These are phyloP conservation scores for Hirsutella rhossiliensis DNA, from an alignment of 2,329 filamentous ascomycete genomes.

Conservation along the genomic window DNA sequence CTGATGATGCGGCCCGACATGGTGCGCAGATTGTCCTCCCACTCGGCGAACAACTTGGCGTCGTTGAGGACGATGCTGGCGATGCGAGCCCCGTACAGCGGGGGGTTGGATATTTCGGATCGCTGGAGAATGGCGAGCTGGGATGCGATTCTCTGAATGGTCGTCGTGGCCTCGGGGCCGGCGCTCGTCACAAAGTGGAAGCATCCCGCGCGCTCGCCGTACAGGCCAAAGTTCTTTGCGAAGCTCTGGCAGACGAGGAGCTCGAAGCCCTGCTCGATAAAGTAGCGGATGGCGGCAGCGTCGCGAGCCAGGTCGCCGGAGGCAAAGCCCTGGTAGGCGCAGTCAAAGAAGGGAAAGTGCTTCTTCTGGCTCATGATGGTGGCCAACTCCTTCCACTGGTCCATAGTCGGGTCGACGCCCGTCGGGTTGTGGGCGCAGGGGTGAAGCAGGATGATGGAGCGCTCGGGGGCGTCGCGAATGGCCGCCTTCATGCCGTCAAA, in stretches of 20 bases:
- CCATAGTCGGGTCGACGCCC: conserved; percentile 83
- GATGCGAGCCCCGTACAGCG: conserved; percentile 85
- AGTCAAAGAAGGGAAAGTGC: conserved; percentile 98
- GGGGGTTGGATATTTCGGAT: conserved; percentile 94
- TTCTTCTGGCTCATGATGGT: conserved; percentile 60
- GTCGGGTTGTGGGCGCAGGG: conserved; percentile 98
- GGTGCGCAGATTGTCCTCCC: conserved; percentile 81
- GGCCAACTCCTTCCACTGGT: conserved; percentile 91
- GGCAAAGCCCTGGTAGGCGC: conserved; percentile 94
- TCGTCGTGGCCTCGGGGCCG: conserved; percentile 50
- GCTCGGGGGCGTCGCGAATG: conserved; percentile 58
- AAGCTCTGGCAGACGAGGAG: conserved; percentile 86
- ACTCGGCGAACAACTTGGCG: conserved; percentile 67
- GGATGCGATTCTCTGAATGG: conserved; percentile 57
- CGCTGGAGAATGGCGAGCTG: conserved; percentile 92
- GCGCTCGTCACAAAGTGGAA: conserved; percentile 86
- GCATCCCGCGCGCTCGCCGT: conserved; percentile 89
- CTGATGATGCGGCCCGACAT: conserved; percentile 93
- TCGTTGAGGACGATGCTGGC: conserved; percentile 79
- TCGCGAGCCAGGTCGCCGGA: conserved; percentile 79
- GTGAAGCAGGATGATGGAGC: conserved; percentile 82
- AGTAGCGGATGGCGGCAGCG: conserved; percentile 87
- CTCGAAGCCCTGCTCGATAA: conserved; percentile 83
- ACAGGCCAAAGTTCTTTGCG: conserved; percentile 96
- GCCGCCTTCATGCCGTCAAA: conserved; percentile 75